Conservation (phyloP, 208 protist species). For the Naegleria lovaniensis region DNA sequence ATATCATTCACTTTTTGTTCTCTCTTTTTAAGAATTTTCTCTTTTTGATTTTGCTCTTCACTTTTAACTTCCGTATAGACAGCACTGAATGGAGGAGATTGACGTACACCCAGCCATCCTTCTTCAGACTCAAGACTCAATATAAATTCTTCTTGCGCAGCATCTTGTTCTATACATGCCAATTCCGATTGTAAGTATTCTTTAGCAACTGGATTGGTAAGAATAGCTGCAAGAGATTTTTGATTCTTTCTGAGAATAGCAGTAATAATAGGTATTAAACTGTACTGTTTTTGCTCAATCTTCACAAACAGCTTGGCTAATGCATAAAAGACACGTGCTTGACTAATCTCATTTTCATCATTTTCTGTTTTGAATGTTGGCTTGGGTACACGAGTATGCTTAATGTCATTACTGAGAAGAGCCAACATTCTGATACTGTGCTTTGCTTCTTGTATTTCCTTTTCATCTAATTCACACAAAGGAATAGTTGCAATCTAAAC, state of each 20-base stretch:
- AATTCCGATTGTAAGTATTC: neutral
- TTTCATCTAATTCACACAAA: slow-evolving; percentile 8
- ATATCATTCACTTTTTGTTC: neutral
- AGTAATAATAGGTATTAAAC: neutral
- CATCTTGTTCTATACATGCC: neutral
- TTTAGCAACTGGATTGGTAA: neutral
- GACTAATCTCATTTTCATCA: neutral
- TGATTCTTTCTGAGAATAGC: neutral
- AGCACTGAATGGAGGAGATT: neutral
- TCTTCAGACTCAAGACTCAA: neutral
- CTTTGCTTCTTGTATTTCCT: neutral
- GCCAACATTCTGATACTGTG: neutral
- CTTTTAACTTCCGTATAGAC: neutral
- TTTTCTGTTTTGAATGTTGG: neutral
- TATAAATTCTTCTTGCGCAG: neutral
- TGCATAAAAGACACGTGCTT: neutral
- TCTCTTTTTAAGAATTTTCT: neutral
- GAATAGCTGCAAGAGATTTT: neutral
- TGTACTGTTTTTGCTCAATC: neutral
- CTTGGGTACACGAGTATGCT: neutral
- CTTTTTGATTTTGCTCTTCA: neutral
- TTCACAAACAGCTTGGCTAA: neutral
- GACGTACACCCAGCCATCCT: neutral
- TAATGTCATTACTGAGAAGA: slow-evolving; percentile 7
- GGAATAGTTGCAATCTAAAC: neutral